A percentile compares a stretch with the other conserved stretches of the same genome.
These are phyloP conservation scores for Coprinopsis sp. DNA, from an alignment of 768 basidiomycete genomes.

Conservation along the genomic window DNA sequence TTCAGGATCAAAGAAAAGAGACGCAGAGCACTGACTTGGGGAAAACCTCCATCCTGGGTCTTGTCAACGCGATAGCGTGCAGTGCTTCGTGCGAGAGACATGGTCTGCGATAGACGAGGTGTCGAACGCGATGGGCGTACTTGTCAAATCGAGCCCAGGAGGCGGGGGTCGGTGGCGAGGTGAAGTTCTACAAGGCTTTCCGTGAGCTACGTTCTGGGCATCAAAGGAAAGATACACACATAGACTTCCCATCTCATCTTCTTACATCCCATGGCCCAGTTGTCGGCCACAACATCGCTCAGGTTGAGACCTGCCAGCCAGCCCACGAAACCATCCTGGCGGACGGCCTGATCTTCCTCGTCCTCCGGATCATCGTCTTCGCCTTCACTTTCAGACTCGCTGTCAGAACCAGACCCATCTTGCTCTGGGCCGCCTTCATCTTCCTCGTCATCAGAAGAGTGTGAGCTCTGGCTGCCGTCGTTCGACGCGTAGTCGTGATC, in stretches of 20 bases:
- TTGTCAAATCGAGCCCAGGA: conserved; percentile 18
- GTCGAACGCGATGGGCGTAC: conserved; percentile 19
- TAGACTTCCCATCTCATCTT: not conserved
- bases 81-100: not conserved
- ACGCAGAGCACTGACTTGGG: no score
- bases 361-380: conserved; percentile 1
- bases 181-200: conserved; percentile 8
- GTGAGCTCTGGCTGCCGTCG: no score
- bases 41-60: conserved; percentile 7
- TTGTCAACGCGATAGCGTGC: conserved; percentile 9
- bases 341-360: no score
- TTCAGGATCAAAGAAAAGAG: no score
- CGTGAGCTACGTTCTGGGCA: not conserved
- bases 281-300: not conserved
- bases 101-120: conserved; percentile 16
- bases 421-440: no score
- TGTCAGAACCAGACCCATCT: not conserved
- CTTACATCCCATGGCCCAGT: not conserved
- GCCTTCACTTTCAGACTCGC: not conserved
- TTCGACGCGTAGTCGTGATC: no score
- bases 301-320: no score
- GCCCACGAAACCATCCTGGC: no score
- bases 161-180: conserved; percentile 13
- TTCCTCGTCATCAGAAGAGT: no score
- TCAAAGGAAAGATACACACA: not conserved